These are phyloP conservation scores for Limnanthes douglasii DNA, from an alignment of 345 rosid genomes.

Conservation along the genomic window DNA sequence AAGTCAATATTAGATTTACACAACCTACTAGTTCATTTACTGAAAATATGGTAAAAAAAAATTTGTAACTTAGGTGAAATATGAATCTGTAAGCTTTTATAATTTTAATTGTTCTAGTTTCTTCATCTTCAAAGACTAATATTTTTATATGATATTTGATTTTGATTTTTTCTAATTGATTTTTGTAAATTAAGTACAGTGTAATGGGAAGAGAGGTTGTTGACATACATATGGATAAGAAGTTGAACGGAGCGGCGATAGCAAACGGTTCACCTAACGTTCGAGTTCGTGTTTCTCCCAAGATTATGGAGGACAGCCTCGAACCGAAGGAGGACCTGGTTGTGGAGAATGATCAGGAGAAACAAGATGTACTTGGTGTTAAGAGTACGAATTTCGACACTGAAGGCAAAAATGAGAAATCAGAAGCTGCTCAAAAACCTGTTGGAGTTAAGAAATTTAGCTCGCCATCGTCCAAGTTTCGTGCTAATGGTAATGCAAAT, in stretches of 20 bases:
- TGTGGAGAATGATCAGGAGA: slow-evolving; percentile 33
- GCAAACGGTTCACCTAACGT: slow-evolving; percentile 18
- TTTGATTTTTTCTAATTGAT: background rate
- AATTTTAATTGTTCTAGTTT: too few relatives aligned
- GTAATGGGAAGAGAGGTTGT: slow-evolving; percentile 69
- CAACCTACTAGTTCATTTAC: too few relatives aligned
- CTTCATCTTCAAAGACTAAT: too few relatives aligned
- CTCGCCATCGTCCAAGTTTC: slow-evolving; percentile 19
- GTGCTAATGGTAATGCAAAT: slow-evolving; percentile 13
- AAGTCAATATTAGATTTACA: too few relatives aligned
- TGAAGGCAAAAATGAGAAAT: slow-evolving; percentile 15
- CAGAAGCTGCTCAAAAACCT: slow-evolving; percentile 9
- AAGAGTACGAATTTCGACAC: slow-evolving; percentile 21
- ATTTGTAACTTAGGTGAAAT: too few relatives aligned
- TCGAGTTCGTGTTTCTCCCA: slow-evolving; percentile 32
- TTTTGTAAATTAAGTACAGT: slow-evolving; percentile 26
- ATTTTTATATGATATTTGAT: too few relatives aligned
- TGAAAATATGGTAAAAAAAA: too few relatives aligned
- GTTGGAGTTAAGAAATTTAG: slow-evolving; percentile 18
- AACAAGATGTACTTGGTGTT: slow-evolving; percentile 22
- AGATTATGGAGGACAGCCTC: slow-evolving; percentile 19
- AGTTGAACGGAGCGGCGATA: slow-evolving; percentile 23
- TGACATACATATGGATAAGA: slow-evolving; percentile 45
- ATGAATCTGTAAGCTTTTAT: too few relatives aligned
- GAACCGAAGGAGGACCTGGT: slow-evolving; percentile 37